Conservation (phyloP, 148 eudicot genomes). For the Rhododendron ovatum region DNA sequence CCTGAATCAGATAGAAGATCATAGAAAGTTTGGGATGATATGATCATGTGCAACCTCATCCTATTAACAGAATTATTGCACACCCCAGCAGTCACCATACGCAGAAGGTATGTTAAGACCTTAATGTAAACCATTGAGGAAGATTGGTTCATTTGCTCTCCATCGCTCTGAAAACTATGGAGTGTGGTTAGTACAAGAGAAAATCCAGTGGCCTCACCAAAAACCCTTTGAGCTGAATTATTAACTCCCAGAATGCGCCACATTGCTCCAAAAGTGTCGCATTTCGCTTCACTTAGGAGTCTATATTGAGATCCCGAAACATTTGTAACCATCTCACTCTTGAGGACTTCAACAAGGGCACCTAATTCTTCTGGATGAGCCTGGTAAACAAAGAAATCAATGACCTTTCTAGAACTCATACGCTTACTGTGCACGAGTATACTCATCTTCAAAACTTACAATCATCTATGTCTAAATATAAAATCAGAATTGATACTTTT, state of each 20-base stretch:
- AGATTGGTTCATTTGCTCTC: slow-evolving; percentile 38
- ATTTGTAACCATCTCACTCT: slow-evolving; percentile 91
- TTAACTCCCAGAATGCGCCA: slow-evolving; percentile 91
- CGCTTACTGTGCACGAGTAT: background rate
- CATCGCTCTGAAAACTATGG: slow-evolving; percentile 73
- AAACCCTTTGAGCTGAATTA: slow-evolving; percentile 79
- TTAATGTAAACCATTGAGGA: slow-evolving; percentile 39
- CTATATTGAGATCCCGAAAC: slow-evolving; percentile 73
- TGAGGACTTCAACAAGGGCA: slow-evolving; percentile 72
- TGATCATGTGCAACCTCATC: slow-evolving; percentile 57
- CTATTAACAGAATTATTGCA: slow-evolving; percentile 76
- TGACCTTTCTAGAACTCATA: background rate
- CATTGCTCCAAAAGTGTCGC: slow-evolving; percentile 85
- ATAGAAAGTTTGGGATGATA: slow-evolving; percentile 78
- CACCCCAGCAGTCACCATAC: slow-evolving; percentile 78
- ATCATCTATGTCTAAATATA: background rate
- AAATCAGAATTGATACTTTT: background rate
- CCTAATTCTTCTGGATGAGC: slow-evolving; percentile 92
- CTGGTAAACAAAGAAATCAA: slow-evolving; percentile 34
- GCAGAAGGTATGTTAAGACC: slow-evolving; percentile 80
- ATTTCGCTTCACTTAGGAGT: slow-evolving; percentile 78
- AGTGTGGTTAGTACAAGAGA: slow-evolving; percentile 85
- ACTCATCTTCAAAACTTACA: background rate
- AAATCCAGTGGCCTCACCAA: slow-evolving; percentile 98
- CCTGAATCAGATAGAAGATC: slow-evolving; percentile 89